Base-by-base conservation (phyloP, 2,329 filamentous ascomycete species). In the Grosmannia clavigera region DNA sequence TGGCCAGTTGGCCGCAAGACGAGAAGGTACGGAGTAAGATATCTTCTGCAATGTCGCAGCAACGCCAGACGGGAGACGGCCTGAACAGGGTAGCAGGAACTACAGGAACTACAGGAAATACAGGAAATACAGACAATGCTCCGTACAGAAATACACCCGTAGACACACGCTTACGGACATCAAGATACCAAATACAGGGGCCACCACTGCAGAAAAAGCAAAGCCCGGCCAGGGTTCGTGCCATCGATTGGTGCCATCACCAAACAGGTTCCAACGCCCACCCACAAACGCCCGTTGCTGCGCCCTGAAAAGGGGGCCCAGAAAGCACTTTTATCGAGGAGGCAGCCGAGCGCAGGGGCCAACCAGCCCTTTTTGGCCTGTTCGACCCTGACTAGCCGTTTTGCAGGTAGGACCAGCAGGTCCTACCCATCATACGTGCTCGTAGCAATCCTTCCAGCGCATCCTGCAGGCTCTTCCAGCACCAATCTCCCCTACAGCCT, bases 251-350 rank as follows among this genome's bases (percentile, higher is more conserved):
- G 54, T 25, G 31, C 19, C n/a, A 50, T 55, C 33, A n/a, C 25
- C 33, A 55, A 55, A 25, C 53, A 38, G 53, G 53, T n/a, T 55
- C 35, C 48, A 19, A 22, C 12, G 35, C 5, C 33, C 38, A 35
- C n/a, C 54, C 54, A 29, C 54, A 56, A 56, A 56, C 38, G 54
- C 54, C 43, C 54, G 53, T 25, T 56, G 54, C 54, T 56, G 54
- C 54, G 54, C 54, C 54, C 54, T 56, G 54, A 56, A 56, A 56
- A 56, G 54, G 54, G 54, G 54, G 54, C 54, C 54, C 54, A 19
- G 35, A 22, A n/a, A 22, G 22, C 22, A 46, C 14, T 5, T 35
- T 53, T 14, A 19, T 31, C 35, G 31, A 33, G 52, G 52, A 54
- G 52, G 52, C 38, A 38, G 4, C 54, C 22, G 16, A n/a, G 50